A percentile compares a stretch with the other conserved stretches of the same genome.
These are phyloP conservation scores for Panicum miliaceum DNA, from an alignment of 176 grass and related monocot species.

Conservation along the genomic window DNA sequence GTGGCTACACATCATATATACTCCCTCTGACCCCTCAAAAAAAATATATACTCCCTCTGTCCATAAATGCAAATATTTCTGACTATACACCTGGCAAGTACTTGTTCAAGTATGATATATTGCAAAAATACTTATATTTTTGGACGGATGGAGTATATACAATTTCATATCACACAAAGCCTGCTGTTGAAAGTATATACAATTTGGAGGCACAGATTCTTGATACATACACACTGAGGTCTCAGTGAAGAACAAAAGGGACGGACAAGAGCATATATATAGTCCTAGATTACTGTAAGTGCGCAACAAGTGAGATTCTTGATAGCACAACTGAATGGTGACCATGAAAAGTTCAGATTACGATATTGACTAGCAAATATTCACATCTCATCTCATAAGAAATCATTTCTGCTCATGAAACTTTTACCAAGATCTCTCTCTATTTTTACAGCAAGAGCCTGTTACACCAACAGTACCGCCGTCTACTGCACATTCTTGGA, in stretches of 20 bases:
- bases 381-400: slow-evolving; percentile 4
- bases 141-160: background rate
- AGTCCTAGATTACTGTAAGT: slow-evolving; percentile 33
- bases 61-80: too few relatives aligned
- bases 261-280: background rate
- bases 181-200: background rate
- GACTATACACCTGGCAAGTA: too few relatives aligned
- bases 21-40: too few relatives aligned
- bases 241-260: background rate
- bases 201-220: background rate
- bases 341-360: slow-evolving; percentile 34
- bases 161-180: background rate
- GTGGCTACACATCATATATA: too few relatives aligned
- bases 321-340: slow-evolving; percentile 40
- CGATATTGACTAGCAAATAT: slow-evolving; percentile 33
- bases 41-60: too few relatives aligned
- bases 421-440: slow-evolving; percentile 23
- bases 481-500: background rate
- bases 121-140: too few relatives aligned
- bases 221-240: background rate
- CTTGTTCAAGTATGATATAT: too few relatives aligned
- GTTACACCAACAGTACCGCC: slow-evolving; percentile 34
- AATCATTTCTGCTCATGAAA: slow-evolving; percentile 9
- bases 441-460: slow-evolving; percentile 26
- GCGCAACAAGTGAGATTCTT: slow-evolving; percentile 40